Conservation (phyloP, 2,329 filamentous ascomycete genomes). For the Aureobasidium zeae region DNA sequence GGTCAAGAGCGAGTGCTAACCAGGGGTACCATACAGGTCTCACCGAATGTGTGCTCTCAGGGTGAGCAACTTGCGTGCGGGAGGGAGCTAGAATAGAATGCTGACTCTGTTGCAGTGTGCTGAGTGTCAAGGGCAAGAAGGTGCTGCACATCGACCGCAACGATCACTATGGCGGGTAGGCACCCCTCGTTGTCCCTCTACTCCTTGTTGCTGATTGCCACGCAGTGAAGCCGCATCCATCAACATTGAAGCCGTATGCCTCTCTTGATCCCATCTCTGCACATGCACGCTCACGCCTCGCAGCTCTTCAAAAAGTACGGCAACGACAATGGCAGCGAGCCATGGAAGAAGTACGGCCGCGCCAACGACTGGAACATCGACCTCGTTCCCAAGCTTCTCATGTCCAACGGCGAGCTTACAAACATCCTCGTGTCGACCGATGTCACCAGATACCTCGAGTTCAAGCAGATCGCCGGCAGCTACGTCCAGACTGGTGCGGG, state of each 20-base stretch:
- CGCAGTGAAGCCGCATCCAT: slow-evolving; percentile 84
- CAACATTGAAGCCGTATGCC: slow-evolving; percentile 80
- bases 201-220: slow-evolving; percentile 21
- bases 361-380: slow-evolving; percentile 99
- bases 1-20: slow-evolving; percentile 15
- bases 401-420: slow-evolving; percentile 96
- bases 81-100: slow-evolving; percentile 15
- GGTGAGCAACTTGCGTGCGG: slow-evolving; percentile 47
- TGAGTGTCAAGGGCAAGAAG: slow-evolving; percentile 98
- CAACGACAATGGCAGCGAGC: slow-evolving; percentile 75
- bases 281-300: slow-evolving; percentile 26
- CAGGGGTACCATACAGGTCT: slow-evolving; percentile 57
- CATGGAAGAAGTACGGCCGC: slow-evolving; percentile 96
- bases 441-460: slow-evolving; percentile 45
- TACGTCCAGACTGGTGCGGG: slow-evolving; percentile 84
- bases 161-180: slow-evolving; percentile 94
- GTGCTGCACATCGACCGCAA: slow-evolving; percentile 98
- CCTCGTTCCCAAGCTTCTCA: slow-evolving; percentile 93
- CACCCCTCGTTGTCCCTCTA: slow-evolving; percentile 22
- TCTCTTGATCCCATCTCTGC: not conserved
- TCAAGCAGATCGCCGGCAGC: slow-evolving; percentile 72
- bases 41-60: slow-evolving; percentile 98
- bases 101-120: slow-evolving; percentile 51
- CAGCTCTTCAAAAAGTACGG: slow-evolving; percentile 96
- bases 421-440: slow-evolving; percentile 98